A percentile compares a stretch with the other conserved stretches of the same genome.
phyloP scores from a whole-genome alignment of 2,329 filamentous ascomycete species.

The Lasiodiplodia hormozganensis region DNA sequence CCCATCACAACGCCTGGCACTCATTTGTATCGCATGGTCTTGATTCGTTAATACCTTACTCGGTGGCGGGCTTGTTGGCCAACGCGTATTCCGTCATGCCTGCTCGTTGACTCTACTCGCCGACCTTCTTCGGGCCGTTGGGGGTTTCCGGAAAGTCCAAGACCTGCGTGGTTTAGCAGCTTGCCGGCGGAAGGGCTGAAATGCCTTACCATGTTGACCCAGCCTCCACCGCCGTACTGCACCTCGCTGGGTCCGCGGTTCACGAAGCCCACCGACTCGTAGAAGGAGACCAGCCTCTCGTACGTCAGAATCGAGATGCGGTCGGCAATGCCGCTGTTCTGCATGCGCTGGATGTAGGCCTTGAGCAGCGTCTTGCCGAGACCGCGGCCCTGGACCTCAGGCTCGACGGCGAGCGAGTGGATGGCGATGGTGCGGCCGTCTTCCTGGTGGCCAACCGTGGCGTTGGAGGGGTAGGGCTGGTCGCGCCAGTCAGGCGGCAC shows the following conservation, averaged over 20 bases:
- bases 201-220: conserved; percentile 76
- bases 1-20: background rate
- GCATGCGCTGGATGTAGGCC: conserved; percentile 79
- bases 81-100: background rate
- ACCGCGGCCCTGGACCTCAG: conserved; percentile 75
- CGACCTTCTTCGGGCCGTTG: conserved; percentile 15
- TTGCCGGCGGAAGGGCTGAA: background rate
- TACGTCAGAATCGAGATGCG: conserved; percentile 79
- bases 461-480: conserved; percentile 31
- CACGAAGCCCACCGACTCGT: conserved; percentile 76
- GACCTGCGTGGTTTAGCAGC: conserved; percentile 14
- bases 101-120: conserved; percentile 4
- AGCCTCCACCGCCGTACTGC: conserved; percentile 78
- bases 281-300: conserved; percentile 76
- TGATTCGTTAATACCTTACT: background rate
- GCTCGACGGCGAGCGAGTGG: conserved; percentile 82
- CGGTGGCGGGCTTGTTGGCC: background rate
- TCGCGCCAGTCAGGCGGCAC: conserved; percentile 72
- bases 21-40: background rate
- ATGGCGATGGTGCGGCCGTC: conserved; percentile 77
- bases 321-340: conserved; percentile 71
- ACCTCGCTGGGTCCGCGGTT: conserved; percentile 72
- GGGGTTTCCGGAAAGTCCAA: conserved; percentile 17
- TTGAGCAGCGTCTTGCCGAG: conserved; percentile 77
- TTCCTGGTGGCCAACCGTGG: conserved; percentile 71